Evolutionary conservation across 2,329 filamentous ascomycete species (phyloP), one percentile per base, ranked within the genome.

Genomic region (Cadophora gregata): DNA sequence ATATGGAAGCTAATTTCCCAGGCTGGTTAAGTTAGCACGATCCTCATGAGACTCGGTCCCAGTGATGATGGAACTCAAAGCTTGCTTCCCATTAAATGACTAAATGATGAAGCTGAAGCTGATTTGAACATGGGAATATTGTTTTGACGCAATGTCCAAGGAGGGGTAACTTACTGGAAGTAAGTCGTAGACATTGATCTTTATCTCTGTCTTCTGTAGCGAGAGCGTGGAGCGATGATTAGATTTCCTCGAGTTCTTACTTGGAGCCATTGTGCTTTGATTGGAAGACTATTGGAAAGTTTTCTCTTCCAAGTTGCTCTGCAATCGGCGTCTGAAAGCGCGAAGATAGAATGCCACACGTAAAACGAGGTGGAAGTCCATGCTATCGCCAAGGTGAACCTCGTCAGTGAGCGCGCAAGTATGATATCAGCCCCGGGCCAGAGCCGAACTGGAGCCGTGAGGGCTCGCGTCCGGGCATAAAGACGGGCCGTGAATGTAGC

Each of bases 121-220:
- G 10, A 42, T 1, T 42, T 42, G 38, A 16, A 42, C 38, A 16
- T 42, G 38, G 19, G 19, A 1, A 16, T 12, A 42, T 12, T 33
- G n/a, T 4, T 19, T 19, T 9, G 24, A 56, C 56, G 19, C 7
- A 16, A 2, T 29, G 2, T 21, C 19, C n/a, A 58, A 42, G 59
- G n/a, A 38, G 21, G 27, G 12, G 38, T 48, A 74, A 73, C 79
- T 67, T 83, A 91, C 89, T 47, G 91, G 89, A 19, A 94, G 82
- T 8, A 93, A 82, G 77, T 93, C 91, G 75, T 94, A 94, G 74
- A 93, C 88, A 75, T 93, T 88, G 75, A 94, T 93, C 58, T 86
- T 80, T 68, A 94, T 85, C 76, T 93, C 89, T 1, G 89, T 93
- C 76, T 90, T 90, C 71, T 89, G 87, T 24, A 91, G 79, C 19